Percentiles rank a stretch among this genome's conserved stretches.
These are phyloP conservation scores for Mortierella alpina DNA, from an alignment of 192 early-diverging fungal species.

Conservation along the genomic window DNA sequence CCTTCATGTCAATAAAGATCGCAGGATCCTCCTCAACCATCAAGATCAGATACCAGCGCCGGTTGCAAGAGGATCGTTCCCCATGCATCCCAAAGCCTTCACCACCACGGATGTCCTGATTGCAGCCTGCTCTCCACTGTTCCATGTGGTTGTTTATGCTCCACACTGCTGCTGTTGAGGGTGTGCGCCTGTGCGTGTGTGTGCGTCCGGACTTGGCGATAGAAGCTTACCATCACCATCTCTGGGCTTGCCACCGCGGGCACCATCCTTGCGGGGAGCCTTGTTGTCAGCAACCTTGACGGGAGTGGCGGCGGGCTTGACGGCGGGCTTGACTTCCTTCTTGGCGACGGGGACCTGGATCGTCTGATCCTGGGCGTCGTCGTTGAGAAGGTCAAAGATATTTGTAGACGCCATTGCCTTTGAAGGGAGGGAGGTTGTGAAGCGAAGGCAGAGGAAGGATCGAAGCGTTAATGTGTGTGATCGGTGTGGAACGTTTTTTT, in stretches of 20 bases:
- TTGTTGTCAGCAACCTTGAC: conserved; percentile 47
- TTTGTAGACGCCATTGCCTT: conserved; percentile 59
- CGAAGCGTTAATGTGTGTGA: conserved; percentile 30
- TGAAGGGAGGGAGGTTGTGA: not conserved
- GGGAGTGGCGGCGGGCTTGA: conserved; percentile 37
- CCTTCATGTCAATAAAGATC: too few species aligned
- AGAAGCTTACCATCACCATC: conserved; percentile 48
- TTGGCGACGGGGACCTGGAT: conserved; percentile 54
- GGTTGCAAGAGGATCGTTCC: too few species aligned
- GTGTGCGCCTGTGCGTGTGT: too few species aligned
- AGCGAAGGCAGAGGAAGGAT: not conserved
- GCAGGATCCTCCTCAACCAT: too few species aligned
- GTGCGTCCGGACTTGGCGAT: too few species aligned
- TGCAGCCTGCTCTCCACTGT: too few species aligned
- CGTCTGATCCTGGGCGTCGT: conserved; percentile 56
- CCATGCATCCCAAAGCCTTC: too few species aligned
- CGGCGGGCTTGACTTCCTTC: conserved; percentile 51
- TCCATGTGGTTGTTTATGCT: too few species aligned
- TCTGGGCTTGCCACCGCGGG: conserved; percentile 52
- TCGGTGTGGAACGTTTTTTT: not conserved
- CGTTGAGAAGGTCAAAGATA: conserved; percentile 59
- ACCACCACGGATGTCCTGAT: too few species aligned
- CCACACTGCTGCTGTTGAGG: too few species aligned
- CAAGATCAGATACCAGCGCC: too few species aligned
- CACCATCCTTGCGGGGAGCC: conserved; percentile 53